phyloP scores from a whole-genome alignment of 768 basidiomycete species.

The Macrolepiota fuliginosa region DNA sequence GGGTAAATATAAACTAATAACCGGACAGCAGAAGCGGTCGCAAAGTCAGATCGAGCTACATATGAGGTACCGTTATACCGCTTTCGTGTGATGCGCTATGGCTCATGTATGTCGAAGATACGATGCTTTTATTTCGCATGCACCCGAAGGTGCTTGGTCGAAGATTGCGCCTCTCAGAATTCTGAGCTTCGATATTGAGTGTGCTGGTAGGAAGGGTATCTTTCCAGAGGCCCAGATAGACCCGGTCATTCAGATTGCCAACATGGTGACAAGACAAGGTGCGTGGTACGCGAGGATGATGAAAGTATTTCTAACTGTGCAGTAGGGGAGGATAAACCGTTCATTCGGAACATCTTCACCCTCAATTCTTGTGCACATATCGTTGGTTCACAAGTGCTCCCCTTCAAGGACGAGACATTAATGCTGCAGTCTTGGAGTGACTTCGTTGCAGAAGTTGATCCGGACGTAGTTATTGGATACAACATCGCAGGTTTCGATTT shows the following conservation, averaged over 20 bases:
- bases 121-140: slow-evolving; percentile 83
- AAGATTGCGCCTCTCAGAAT: slow-evolving; percentile 91
- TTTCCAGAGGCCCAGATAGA: slow-evolving; percentile 91
- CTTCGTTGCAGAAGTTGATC: slow-evolving; percentile 87
- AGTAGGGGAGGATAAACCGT: slow-evolving; percentile 86
- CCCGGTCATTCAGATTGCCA: slow-evolving; percentile 98
- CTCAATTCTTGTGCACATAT: slow-evolving; percentile 93
- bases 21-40: slow-evolving; percentile 60
- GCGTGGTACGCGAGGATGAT: slow-evolving; percentile 7
- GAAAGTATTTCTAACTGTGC: not conserved
- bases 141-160: slow-evolving; percentile 91
- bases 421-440: slow-evolving; percentile 86
- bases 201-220: slow-evolving; percentile 95
- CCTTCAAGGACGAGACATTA: slow-evolving; percentile 69
- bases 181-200: slow-evolving; percentile 98
- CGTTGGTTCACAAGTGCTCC: slow-evolving; percentile 94
- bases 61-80: slow-evolving; percentile 50
- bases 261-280: slow-evolving; percentile 99
- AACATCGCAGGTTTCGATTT: slow-evolving; percentile 95
- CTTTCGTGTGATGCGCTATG: not conserved
- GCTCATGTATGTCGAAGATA: slow-evolving; percentile 46
- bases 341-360: slow-evolving; percentile 95
- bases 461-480: slow-evolving; percentile 96
- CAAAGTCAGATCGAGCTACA: slow-evolving; percentile 88
- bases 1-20: slow-evolving; percentile 71